Base-by-base conservation (phyloP, 2,329 filamentous ascomycete genomes). In the Xylariales sp. region DNA sequence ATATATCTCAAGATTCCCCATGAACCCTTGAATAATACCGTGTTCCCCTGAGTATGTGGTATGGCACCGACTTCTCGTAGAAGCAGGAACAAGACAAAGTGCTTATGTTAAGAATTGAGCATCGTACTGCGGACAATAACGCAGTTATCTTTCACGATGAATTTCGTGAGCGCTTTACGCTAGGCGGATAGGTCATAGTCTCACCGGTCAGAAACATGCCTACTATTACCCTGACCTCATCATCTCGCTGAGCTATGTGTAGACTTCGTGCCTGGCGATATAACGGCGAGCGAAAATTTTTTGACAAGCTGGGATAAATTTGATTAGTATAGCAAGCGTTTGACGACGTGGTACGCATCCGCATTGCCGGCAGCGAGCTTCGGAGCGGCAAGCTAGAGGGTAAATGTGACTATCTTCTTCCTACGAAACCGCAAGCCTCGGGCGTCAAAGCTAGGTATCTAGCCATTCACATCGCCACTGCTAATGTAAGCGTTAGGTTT, bases 311-410 rank as follows among this genome's bases (percentile, higher is more conserved):
- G 18, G 30, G 49, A 52, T 52, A 3, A 52, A 34, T 52, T 30
- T n/a, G 28, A 34, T 52, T 10, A 36, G 32, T 53, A 36, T 7
- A 36, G 81, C 79, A 68, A 84, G 86, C 30, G 81, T 74, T 90
- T 83, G 1, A 80, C 82, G 2, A 83, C 79, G 69, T 88, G 88
- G 71, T 79, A 88, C 1, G 85, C 79, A 74, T 23, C 87, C 0
- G 86, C 89, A 72, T 90, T 90, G 1, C 88, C 88, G 0, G 70
- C 71, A 5, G 72, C 71, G 1, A 86, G 88, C 78, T 90, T 90
- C 1, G 85, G 88, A 2, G 85, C 88, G 0, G 88, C 88, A 1
- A 91, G 81, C 74, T 90, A 88, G 1, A 91, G 82, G 0, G 88
- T 90, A 32, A 91, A 84, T 0, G 86, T 90, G 0, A 87, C 88